Evolutionary conservation across 352 stramenopile species (phyloP).

Genomic region (Hyaloperonospora brassicae): DNA sequence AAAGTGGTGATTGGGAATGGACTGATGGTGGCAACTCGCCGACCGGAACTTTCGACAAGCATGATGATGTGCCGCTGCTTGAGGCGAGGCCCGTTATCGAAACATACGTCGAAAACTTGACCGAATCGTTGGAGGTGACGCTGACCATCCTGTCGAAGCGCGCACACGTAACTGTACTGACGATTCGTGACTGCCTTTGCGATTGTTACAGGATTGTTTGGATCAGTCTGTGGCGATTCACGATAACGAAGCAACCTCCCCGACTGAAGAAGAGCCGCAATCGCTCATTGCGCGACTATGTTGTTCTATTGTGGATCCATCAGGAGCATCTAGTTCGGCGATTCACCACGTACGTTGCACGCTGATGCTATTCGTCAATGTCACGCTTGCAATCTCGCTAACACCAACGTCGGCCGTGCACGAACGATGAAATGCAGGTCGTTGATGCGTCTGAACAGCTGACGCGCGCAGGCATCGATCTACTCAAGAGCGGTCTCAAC

Average conservation of each 20-base stretch:
- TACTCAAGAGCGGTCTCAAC: conserved; percentile 78
- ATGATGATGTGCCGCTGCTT: conserved; percentile 13
- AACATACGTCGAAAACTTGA: conserved; percentile 32
- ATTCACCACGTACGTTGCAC: conserved; percentile 37
- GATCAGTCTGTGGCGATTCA: conserved; percentile 44
- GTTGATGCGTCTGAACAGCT: conserved; percentile 73
- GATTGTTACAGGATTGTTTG: conserved; percentile 44
- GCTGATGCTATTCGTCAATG: neutral
- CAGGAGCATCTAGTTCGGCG: conserved; percentile 22
- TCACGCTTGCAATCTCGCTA: neutral
- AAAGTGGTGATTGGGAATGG: conserved; percentile 65
- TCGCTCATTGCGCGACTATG: conserved; percentile 49
- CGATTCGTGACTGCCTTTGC: neutral
- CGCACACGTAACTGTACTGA: conserved; percentile 4
- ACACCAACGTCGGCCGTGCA: conserved; percentile 1
- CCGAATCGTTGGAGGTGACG: conserved; percentile 43
- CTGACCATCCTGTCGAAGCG: neutral
- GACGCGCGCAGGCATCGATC: conserved; percentile 62
- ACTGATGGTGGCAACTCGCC: conserved; percentile 30
- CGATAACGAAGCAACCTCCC: conserved; percentile 16
- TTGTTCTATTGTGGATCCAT: conserved; percentile 30
- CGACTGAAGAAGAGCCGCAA: conserved; percentile 8
- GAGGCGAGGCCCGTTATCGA: conserved; percentile 35
- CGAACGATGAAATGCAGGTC: conserved; percentile 28
- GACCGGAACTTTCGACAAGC: neutral